Conservation (phyloP, 805 yeast genomes). For the Wickerhamiella sergipiensis region DNA sequence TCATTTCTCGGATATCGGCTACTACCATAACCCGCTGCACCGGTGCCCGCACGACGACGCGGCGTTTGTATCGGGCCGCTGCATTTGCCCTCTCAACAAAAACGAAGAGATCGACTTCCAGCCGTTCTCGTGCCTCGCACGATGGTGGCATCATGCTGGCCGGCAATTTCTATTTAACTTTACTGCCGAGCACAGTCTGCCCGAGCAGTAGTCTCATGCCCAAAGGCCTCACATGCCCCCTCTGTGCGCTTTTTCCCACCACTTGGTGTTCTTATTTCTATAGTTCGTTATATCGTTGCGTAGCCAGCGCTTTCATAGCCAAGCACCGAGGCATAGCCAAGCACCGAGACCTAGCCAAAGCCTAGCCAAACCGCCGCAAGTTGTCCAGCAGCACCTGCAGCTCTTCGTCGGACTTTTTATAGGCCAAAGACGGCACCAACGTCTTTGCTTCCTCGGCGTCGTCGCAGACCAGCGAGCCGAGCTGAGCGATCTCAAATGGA, state of each 20-base stretch:
- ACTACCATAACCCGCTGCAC: conserved; percentile 55
- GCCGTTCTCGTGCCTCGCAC: conserved; percentile 25
- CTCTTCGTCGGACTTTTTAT: conserved; percentile 75
- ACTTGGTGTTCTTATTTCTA: not conserved
- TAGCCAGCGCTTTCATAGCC: no score
- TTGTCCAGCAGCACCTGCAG: conserved; percentile 79
- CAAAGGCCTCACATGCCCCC: no score
- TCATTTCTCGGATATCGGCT: conserved; percentile 74
- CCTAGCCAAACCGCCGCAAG: conserved; percentile 33
- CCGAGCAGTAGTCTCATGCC: not conserved
- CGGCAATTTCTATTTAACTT: conserved; percentile 19
- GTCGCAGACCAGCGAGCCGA: conserved; percentile 81
- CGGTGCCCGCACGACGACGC: conserved; percentile 28
- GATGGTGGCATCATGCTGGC: conserved; percentile 27
- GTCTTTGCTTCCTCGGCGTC: conserved; percentile 96
- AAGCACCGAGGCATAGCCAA: no score
- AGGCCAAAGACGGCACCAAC: conserved; percentile 72
- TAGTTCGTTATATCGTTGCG: no score
- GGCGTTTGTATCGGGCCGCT: conserved; percentile 22
- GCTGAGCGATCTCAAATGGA: conserved; percentile 91
- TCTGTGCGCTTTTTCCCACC: no score
- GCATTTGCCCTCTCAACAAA: conserved; percentile 24
- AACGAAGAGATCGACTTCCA: conserved; percentile 24
- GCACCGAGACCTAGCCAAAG: no score
- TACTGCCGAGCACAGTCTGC: conserved; percentile 3